Percentiles rank a stretch among this genome's conserved stretches.
These are phyloP conservation scores for Lathyrus sativus DNA, from an alignment of 306 rosid species.

Conservation along the genomic window DNA sequence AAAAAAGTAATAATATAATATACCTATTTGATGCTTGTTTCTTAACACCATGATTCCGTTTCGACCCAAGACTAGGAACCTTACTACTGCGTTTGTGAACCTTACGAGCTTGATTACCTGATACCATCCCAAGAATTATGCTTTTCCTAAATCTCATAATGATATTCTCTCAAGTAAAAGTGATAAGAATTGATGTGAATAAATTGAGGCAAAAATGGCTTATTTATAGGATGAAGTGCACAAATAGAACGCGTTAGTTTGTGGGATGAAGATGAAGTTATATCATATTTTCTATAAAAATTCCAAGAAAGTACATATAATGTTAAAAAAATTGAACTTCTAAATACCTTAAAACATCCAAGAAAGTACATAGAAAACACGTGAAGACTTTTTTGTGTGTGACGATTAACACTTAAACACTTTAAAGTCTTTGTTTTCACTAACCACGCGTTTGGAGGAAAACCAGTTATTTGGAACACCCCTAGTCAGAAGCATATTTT, in stretches of 20 bases:
- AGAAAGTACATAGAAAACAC: too few relatives aligned
- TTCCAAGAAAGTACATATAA: neutral
- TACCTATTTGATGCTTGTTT: constrained; percentile 23
- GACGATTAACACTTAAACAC: too few relatives aligned
- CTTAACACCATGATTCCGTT: constrained; percentile 34
- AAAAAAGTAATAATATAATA: neutral
- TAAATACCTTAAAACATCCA: neutral
- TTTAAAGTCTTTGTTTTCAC: too few relatives aligned
- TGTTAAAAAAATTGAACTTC: neutral
- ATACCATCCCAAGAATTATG: constrained; percentile 48
- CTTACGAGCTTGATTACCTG: constrained; percentile 21
- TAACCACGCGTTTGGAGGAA: too few relatives aligned
- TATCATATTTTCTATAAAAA: neutral
- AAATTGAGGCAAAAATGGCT: too few relatives aligned
- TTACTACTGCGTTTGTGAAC: constrained; percentile 18
- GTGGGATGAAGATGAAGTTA: constrained; percentile 45
- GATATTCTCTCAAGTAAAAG: too few relatives aligned
- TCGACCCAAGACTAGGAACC: constrained; percentile 39
- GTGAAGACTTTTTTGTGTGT: too few relatives aligned
- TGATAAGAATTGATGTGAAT: too few relatives aligned
- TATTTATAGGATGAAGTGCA: neutral
- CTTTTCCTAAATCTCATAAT: too few relatives aligned
- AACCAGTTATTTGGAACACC: too few relatives aligned
- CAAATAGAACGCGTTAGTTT: constrained; percentile 38
- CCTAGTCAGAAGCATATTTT: too few relatives aligned